Percentiles rank a stretch among this genome's conserved stretches.
Conservation (phyloP, 2,329 filamentous ascomycete species). For the Aureobasidium lini region DNA sequence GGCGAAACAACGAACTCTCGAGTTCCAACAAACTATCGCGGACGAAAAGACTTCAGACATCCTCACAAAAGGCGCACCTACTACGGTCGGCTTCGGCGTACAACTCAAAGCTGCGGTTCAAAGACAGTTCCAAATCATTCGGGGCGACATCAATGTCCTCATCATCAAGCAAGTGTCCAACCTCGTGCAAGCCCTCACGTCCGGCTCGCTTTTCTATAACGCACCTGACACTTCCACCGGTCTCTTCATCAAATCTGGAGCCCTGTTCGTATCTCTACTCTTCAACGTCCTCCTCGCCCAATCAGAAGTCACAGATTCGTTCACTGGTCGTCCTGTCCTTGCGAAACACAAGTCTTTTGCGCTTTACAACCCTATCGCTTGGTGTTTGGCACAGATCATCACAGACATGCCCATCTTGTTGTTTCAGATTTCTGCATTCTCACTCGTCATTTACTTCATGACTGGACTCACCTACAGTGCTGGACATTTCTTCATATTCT, state of each 20-base stretch:
- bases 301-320: slow-evolving; percentile 65
- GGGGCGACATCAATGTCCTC: slow-evolving; percentile 68
- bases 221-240: slow-evolving; percentile 40
- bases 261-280: slow-evolving; percentile 70
- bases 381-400: slow-evolving; percentile 77
- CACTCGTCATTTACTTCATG: slow-evolving; percentile 74
- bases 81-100: slow-evolving; percentile 65
- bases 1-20: slow-evolving; percentile 17
- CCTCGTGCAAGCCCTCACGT: slow-evolving; percentile 66
- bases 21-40: not conserved
- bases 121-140: slow-evolving; percentile 70
- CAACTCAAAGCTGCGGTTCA: slow-evolving; percentile 73
- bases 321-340: slow-evolving; percentile 68
- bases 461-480: slow-evolving; percentile 58
- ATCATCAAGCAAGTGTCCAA: slow-evolving; percentile 64
- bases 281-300: slow-evolving; percentile 89
- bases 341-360: slow-evolving; percentile 80
- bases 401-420: slow-evolving; percentile 58
- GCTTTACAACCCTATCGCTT: slow-evolving; percentile 71
- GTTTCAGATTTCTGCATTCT: slow-evolving; percentile 63
- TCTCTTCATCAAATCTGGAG: slow-evolving; percentile 73
- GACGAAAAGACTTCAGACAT: not conserved
- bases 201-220: slow-evolving; percentile 76
- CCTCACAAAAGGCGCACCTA: slow-evolving; percentile 56
- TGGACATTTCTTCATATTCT: slow-evolving; percentile 71